Conservation (phyloP, 1,139 yeast genomes). For the Neolecta irregularis region DNA sequence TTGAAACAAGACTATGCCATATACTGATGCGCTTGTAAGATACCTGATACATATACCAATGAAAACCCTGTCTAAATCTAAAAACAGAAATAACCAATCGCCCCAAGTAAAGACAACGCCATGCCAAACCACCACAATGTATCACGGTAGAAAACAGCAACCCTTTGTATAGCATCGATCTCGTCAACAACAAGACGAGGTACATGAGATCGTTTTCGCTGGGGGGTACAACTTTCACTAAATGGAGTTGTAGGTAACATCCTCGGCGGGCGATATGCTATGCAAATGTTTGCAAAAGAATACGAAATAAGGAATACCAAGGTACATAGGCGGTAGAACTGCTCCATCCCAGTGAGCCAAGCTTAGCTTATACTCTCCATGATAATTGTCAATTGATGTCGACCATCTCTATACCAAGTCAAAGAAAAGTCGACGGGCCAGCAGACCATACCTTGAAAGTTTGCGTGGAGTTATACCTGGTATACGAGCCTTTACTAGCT, state of each 20-base stretch:
- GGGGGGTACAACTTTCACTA: constrained; percentile 20
- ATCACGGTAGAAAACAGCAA: constrained; percentile 7
- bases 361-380: constrained; percentile 64
- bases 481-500: constrained; percentile 39
- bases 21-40: too few species aligned
- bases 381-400: constrained; percentile 56
- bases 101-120: constrained; percentile 18
- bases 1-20: neutral
- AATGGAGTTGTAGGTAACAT: constrained; percentile 68
- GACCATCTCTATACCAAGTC: constrained; percentile 14
- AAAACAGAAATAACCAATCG: constrained; percentile 12
- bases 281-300: too few species aligned
- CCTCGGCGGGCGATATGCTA: constrained; percentile 83
- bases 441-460: constrained; percentile 37
- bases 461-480: constrained; percentile 56
- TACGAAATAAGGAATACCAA: too few species aligned
- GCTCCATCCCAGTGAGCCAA: constrained; percentile 72
- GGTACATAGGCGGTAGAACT: constrained; percentile 68
- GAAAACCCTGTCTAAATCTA: neutral
- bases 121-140: constrained; percentile 17
- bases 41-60: too few species aligned
- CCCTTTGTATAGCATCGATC: constrained; percentile 6
- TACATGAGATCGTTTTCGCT: constrained; percentile 14
- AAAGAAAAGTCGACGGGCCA: constrained; percentile 16
- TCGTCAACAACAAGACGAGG: constrained; percentile 3